Percentiles rank a stretch among this genome's conserved stretches.
These are phyloP conservation scores for Globisporangium mamillatum DNA, from an alignment of 352 stramenopile genomes.

Conservation along the genomic window DNA sequence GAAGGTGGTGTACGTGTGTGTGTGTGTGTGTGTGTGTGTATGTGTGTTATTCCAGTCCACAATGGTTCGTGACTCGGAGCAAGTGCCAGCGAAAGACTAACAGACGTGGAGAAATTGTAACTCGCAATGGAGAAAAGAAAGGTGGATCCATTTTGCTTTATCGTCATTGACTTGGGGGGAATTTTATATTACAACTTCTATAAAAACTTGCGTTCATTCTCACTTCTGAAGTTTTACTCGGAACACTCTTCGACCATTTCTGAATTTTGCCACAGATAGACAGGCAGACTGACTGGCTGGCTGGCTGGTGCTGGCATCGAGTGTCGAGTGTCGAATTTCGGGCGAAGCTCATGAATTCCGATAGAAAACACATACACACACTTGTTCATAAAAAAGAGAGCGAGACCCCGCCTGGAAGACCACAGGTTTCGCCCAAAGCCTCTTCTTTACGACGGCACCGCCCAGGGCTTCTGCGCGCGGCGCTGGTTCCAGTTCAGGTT, in stretches of 20 bases:
- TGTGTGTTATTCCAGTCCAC: not conserved
- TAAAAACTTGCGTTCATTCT: constrained; percentile 12
- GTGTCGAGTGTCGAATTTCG: not conserved
- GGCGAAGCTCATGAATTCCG: not conserved
- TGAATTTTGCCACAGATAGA: not conserved
- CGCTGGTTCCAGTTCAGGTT: constrained; percentile 93
- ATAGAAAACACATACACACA: constrained; percentile 7
- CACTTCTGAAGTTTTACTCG: not conserved
- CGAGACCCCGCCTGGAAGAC: not conserved
- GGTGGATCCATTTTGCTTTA: not conserved
- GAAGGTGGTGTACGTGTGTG: not conserved
- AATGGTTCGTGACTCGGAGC: constrained; percentile 2
- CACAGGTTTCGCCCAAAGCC: not conserved
- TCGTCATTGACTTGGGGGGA: not conserved
- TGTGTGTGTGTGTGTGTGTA: not conserved
- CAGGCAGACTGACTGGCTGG: not conserved
- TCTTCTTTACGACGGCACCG: constrained; percentile 14
- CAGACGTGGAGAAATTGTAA: not conserved
- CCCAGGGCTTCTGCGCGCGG: constrained; percentile 78
- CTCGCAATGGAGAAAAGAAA: not conserved
- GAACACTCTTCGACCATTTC: not conserved
- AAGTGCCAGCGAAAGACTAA: not conserved
- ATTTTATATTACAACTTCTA: constrained; percentile 18
- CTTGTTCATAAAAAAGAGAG: not conserved
- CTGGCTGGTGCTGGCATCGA: not conserved